Base-by-base conservation (phyloP, 768 basidiomycete genomes). In the Collybia mongolica region DNA sequence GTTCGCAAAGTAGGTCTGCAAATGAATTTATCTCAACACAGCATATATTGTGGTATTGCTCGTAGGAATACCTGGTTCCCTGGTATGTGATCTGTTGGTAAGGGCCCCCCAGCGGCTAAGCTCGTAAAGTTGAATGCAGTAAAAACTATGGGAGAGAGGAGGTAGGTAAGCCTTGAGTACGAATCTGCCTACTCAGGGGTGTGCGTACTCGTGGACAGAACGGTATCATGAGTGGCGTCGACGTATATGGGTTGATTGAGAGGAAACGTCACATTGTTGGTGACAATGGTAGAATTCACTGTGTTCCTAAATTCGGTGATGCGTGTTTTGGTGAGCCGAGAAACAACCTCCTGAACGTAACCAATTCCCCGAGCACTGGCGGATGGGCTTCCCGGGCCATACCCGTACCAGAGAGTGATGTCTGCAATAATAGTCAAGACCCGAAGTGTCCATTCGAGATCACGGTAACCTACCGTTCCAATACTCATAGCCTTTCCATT, bases 401-500 rank as follows among this genome's bases (percentile, higher is more conserved):
- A 79, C 51, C 76, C 73, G 53, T 87, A 88, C 81, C 83, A 84
- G 66, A 83, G 83, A 44, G 58, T 57, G 5, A 83, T 57, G 53
- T 83, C 83, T 72, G 69, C 48, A 22, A 11, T n/a, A 2, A 41
- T 7, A 32, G 15, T 32, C 3, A 23, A 23, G 20, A 32, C 15
- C 32, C 19, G 19, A 51, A 17, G 12, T n/a, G 7, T 19, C 49
- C 39, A 24, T n/a, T 6, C 2, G 6, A 17, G 24, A 8, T 26
- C 28, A 11, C 11, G 40, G 14, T 39, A 20, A 50, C 48, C 11
- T 46, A 71, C 71, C 69, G 47, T 59, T 59, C 14, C 79, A 72
- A 50, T 93, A 91, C 56, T 86, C 82, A 60, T 81, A 91, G 0
- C 84, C 83, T 58, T 83, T 76, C 90, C 89, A 93, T 61, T 92